Base-by-base conservation (phyloP, 768 basidiomycete species). In the Suillus discolor region DNA sequence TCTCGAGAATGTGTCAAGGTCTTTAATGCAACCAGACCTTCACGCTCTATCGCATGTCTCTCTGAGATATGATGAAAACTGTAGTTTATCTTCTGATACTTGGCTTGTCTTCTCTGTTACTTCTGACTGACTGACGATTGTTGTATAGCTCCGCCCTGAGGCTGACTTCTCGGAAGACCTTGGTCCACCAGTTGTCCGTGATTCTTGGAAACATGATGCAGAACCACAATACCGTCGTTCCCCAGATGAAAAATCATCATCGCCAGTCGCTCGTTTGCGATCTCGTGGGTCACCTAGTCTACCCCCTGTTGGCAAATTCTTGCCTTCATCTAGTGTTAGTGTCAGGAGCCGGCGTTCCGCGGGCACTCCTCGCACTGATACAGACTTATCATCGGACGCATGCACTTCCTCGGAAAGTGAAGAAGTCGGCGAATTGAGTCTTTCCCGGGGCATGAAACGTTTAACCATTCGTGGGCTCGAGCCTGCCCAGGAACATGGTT, bases 121-220 rank as follows among this genome's bases (percentile, higher is more conserved):
- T 60, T 25, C 25, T 28, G 9, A 42, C 25, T 42, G 41, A 60
- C 59, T 28, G 41, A 60, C 42, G 18, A 28, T 42, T 8, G 18
- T 63, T 65, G 20, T 61, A 68, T 70, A 92, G 90, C 79, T 91
- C 68, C 82, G 81, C 36, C 91, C 90, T 38, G 84, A 85, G 66
- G 72, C 77, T 54, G 87, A 91, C 72, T 88, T 90, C 72, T 82
- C 85, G 41, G 75, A 81, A 25, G 85, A 89, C 67, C 79, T 92
- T 57, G 90, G 90, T 0, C 85, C 87, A 8, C 84, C 84, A 2
- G 77, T 92, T 11, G 42, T 85, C 55, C 85, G 89, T 44, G 89
- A 83, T 68, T 89, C 89, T 6, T 92, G 90, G 90, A 90, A 75
- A 69, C 65, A 59, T 15, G 77, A 77, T 63, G 25, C 63, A 59